Percentiles rank a stretch among this genome's conserved stretches.
Evolutionary conservation across 1,284 basidiomycete species (phyloP).

Genomic region (Microbotryum silenes-acaulis): DNA sequence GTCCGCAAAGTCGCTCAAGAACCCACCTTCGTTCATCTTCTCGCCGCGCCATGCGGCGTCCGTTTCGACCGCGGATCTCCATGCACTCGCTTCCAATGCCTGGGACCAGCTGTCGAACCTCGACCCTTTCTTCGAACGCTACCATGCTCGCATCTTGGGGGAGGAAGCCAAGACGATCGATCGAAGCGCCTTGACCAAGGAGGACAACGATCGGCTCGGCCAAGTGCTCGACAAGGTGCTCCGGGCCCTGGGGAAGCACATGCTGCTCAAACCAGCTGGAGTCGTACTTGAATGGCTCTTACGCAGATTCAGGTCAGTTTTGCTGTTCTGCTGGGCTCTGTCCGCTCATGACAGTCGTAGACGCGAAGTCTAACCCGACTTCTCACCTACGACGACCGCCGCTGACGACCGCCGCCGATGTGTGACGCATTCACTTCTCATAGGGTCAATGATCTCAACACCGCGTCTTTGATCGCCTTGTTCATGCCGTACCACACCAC

Average conservation of each 20-base stretch:
- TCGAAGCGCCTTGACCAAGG: constrained; percentile 65
- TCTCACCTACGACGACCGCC: not conserved
- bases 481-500: constrained; percentile 95
- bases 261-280: constrained; percentile 72
- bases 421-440: not conserved
- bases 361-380: not conserved
- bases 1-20: constrained; percentile 54
- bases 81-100: constrained; percentile 73
- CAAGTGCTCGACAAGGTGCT: constrained; percentile 58
- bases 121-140: constrained; percentile 47
- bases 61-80: constrained; percentile 79
- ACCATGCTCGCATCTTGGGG: constrained; percentile 70
- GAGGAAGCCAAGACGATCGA: constrained; percentile 68
- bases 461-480: constrained; percentile 64
- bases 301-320: constrained; percentile 70
- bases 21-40: constrained; percentile 74
- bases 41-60: constrained; percentile 66
- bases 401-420: not conserved
- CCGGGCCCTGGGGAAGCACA: constrained; percentile 63
- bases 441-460: constrained; percentile 90
- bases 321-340: not conserved
- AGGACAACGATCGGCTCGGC: constrained; percentile 59
- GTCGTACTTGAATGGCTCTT: constrained; percentile 97
- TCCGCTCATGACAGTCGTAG: too few species aligned
- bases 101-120: constrained; percentile 60